Percentiles rank a stretch among this genome's conserved stretches.
Evolutionary conservation across 257 asterid genomes (phyloP).

Genomic region (Scutellaria minor): DNA sequence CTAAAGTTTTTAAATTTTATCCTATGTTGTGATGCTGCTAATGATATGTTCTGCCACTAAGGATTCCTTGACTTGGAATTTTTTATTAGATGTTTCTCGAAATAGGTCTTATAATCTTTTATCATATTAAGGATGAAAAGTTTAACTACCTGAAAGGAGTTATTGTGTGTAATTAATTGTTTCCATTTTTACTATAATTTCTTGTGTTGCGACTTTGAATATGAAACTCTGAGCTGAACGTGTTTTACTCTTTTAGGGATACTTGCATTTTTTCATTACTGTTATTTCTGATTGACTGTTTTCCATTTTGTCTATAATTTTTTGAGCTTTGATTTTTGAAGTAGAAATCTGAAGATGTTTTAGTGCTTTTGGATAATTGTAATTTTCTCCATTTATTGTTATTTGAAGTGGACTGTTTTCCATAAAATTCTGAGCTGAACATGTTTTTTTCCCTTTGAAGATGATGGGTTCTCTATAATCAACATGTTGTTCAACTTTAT

Average conservation of each 20-base stretch:
- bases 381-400: no score
- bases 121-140: background rate
- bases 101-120: background rate
- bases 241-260: background rate
- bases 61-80: background rate
- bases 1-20: constrained; percentile 2
- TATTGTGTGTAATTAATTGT: background rate
- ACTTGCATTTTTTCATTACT: background rate
- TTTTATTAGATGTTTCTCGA: background rate
- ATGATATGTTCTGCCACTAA: background rate
- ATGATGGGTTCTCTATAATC: no score
- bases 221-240: background rate
- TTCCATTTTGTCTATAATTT: no score
- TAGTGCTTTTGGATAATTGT: no score
- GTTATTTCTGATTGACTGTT: no score
- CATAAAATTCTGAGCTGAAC: no score
- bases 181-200: background rate
- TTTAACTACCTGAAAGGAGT: background rate
- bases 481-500: no score
- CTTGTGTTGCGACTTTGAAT: constrained; percentile 10
- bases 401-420: no score
- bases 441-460: no score
- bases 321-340: no score
- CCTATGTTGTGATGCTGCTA: background rate
- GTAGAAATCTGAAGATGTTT: no score